These are phyloP conservation scores for Mucor ambiguus DNA, from an alignment of 371 early-diverging fungal species.

Conservation along the genomic window DNA sequence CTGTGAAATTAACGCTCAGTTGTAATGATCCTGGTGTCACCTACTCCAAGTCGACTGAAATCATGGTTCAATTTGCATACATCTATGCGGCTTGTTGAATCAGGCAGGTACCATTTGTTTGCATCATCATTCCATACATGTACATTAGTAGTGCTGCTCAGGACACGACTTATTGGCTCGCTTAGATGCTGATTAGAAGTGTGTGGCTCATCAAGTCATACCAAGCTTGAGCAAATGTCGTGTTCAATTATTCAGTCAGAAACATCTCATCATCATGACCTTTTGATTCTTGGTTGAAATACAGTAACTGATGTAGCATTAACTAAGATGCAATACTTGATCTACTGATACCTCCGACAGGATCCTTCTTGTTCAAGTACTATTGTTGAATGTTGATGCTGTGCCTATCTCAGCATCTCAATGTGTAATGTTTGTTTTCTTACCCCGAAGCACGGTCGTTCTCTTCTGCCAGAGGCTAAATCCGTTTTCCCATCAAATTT, in stretches of 20 bases:
- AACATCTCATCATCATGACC: background rate
- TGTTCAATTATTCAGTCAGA: too few relatives aligned
- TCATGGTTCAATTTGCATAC: slow-evolving; percentile 3
- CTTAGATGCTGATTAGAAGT: background rate
- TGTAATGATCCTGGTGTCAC: slow-evolving; percentile 2
- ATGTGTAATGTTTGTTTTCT: background rate
- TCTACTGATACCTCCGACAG: background rate
- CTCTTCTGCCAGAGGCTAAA: background rate
- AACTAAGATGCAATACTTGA: background rate
- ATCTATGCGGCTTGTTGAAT: background rate
- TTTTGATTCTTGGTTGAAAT: too few relatives aligned
- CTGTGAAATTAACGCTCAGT: slow-evolving; percentile 3
- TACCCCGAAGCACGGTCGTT: background rate
- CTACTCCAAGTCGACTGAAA: background rate
- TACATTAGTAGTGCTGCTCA: background rate
- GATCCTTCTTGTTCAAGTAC: background rate
- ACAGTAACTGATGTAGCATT: too few relatives aligned
- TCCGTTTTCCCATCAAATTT: slow-evolving; percentile 2
- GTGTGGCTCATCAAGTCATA: slow-evolving; percentile 3
- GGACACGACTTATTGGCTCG: background rate
- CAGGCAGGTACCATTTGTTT: background rate
- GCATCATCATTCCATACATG: background rate
- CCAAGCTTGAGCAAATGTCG: background rate
- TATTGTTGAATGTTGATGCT: background rate
- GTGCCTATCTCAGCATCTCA: background rate